A percentile compares a stretch with the other conserved stretches of the same genome.
phyloP scores from a whole-genome alignment of 2,329 filamentous ascomycete species.

The Botrytis aclada region DNA sequence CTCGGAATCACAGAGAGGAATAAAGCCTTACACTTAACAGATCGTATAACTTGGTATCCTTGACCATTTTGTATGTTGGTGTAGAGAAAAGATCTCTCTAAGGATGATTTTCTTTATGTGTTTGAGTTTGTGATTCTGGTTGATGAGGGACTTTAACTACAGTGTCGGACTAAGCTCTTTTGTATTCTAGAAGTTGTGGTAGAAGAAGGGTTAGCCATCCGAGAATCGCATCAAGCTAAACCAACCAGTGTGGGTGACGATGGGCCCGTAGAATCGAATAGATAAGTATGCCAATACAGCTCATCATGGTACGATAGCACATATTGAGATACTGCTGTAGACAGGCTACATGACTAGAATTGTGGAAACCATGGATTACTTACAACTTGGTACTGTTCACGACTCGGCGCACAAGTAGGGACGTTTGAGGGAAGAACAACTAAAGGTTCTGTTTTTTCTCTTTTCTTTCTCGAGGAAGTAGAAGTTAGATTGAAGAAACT shows the following conservation, averaged over 20 bases:
- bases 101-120: not conserved
- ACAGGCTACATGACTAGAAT: not conserved
- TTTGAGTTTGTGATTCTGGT: not conserved
- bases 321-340: not conserved
- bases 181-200: not conserved
- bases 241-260: not conserved
- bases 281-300: not conserved
- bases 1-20: not conserved
- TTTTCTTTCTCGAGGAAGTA: not conserved
- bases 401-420: not conserved
- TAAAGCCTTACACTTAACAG: slow-evolving; percentile 63
- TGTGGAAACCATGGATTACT: not conserved
- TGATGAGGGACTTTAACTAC: not conserved
- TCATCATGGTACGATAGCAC: not conserved
- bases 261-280: not conserved
- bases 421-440: not conserved
- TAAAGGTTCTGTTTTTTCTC: not conserved
- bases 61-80: slow-evolving; percentile 59
- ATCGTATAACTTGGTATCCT: slow-evolving; percentile 78
- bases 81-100: not conserved
- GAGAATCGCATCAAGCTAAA: not conserved
- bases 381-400: not conserved
- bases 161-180: not conserved
- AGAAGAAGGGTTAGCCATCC: not conserved
- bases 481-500: not conserved